Base-by-base conservation (phyloP, 306 rosid genomes). In the Malus orientalis region DNA sequence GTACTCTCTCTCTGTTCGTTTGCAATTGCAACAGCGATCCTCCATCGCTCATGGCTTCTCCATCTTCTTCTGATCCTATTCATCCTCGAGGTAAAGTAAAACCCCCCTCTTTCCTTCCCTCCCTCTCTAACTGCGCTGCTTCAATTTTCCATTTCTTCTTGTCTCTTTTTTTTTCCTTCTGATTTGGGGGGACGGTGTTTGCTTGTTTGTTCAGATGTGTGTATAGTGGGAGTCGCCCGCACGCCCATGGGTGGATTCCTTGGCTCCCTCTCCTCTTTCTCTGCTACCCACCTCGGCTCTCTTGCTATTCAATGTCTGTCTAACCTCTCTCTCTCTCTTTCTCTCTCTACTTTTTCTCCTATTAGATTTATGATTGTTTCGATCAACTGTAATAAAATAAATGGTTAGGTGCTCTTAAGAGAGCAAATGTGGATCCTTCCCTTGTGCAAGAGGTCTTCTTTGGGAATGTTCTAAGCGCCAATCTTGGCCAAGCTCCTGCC, bases 401-500 rank as follows among this genome's bases (percentile, higher is more conserved):
- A 76, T 77, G 80, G 11, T 27, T 77, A 94, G 95, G 88, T 84
- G 97, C 97, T 54, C 96, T 94, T 58, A 79, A 79, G 82, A 90
- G 95, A 83, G 98, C 97, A 3, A 92, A 85, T 61, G 74, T 94
- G 74, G 95, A 89, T 75, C 91, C 98, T 0, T 86, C 93, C 11
- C 89, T 90, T 23, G 98, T 94, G 82, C 93, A 94, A 86, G 98
- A 94, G 85, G 96, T 94, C 42, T 94, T 90, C 78, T 91, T 94
- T 66, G 98, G 98, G 63, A 94, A 94, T 83, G 98, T 94, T 74
- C 89, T 94, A 4, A 83, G 91, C 79, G 98, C 98, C 11, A 94
- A 91, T 86, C 81, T 94, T 72, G 98, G 98, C 66, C 98, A 94
- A 89, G 96, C 96, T 85, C 97, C 97, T 65, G 95, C 98, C 29